Evolutionary conservation across 2,329 filamentous ascomycete species (phyloP).

Genomic region (Ambrosiella xylebori): DNA sequence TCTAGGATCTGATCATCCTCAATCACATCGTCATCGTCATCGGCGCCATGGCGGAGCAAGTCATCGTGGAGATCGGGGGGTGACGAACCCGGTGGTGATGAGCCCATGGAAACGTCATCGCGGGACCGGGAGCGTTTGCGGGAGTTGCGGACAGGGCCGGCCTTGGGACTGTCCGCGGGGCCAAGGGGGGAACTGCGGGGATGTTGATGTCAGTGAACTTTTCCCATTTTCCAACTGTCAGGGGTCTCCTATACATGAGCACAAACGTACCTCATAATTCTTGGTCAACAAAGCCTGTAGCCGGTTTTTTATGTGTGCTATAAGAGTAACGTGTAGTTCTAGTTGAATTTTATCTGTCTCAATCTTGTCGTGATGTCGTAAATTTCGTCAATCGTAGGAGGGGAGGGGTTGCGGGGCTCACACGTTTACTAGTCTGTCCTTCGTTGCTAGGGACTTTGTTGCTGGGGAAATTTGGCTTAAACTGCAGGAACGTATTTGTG

Average conservation of each 20-base stretch:
- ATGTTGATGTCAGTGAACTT: no score
- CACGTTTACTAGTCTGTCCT: neutral
- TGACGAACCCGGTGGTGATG: constrained; percentile 48
- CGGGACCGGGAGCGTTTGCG: constrained; percentile 39
- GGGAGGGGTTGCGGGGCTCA: no score
- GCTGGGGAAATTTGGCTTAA: constrained; percentile 11
- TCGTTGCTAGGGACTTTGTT: neutral
- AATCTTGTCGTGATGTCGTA: no score
- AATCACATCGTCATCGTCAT: constrained; percentile 48
- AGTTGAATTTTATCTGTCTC: no score
- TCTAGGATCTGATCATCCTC: constrained; percentile 45
- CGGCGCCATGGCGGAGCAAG: constrained; percentile 47
- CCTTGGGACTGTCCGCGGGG: constrained; percentile 8
- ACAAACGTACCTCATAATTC: neutral
- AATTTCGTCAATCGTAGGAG: no score
- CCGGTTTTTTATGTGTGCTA: no score
- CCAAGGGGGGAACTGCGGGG: constrained; percentile 46
- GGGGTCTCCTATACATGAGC: neutral
- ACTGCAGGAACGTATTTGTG: constrained; percentile 5
- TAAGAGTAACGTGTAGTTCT: no score
- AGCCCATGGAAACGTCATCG: constrained; percentile 32
- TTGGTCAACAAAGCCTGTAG: neutral
- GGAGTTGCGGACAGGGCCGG: constrained; percentile 28
- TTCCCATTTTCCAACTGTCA: no score
- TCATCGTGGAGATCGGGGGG: constrained; percentile 42